A percentile compares a stretch with the other conserved stretches of the same genome.
Conservation (phyloP, 1,284 basidiomycete species). For the Boletus nobilissimus region DNA sequence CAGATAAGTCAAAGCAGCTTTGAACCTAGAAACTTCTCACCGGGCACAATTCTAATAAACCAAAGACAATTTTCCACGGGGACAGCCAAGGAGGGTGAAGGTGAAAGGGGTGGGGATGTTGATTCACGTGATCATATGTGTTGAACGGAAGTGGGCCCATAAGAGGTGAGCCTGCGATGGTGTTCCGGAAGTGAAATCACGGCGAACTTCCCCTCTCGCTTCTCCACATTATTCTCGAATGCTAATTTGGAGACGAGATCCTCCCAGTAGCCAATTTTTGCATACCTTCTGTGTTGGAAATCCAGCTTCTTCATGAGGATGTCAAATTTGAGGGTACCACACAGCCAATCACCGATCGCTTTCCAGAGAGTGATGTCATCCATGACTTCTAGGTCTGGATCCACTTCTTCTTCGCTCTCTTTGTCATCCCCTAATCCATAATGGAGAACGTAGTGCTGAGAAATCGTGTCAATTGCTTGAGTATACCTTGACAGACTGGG, state of each 20-base stretch:
- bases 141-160: background rate
- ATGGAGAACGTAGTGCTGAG: background rate
- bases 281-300: background rate
- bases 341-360: background rate
- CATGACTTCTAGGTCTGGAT: background rate
- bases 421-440: background rate
- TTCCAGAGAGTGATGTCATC: background rate
- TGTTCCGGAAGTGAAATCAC: background rate
- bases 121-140: background rate
- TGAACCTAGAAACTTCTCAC: background rate
- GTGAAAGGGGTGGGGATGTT: too few relatives aligned
- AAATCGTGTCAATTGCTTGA: background rate
- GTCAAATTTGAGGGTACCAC: background rate
- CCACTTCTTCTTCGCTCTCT: background rate
- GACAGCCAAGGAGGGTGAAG: too few relatives aligned
- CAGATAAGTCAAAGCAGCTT: background rate
- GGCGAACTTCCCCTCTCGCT: background rate
- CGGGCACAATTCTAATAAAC: background rate
- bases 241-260: background rate
- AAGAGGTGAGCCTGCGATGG: background rate
- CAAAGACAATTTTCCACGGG: background rate
- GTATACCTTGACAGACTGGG: background rate
- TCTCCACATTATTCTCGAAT: background rate
- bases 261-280: background rate
- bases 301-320: background rate